A percentile compares a stretch with the other conserved stretches of the same genome.
These are phyloP conservation scores for Saxophila tyrrhenica DNA, from an alignment of 495 filamentous ascomycete genomes.

Conservation along the genomic window DNA sequence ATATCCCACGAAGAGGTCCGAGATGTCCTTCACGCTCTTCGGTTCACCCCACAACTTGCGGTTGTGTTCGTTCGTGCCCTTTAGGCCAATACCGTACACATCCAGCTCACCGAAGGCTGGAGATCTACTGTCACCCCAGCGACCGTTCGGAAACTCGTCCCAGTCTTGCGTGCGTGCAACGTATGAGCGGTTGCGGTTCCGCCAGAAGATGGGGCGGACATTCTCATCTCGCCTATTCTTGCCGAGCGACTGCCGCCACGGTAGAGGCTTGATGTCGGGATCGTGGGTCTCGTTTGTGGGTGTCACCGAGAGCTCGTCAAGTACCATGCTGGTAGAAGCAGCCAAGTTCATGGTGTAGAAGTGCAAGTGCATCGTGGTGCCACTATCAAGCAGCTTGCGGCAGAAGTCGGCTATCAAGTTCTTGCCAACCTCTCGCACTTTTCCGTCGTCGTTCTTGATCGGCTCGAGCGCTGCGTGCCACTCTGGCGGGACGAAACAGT, in stretches of 20 bases:
- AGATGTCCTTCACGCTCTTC: conserved; percentile 63
- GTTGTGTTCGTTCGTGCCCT: conserved; percentile 95
- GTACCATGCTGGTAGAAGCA: conserved; percentile 82
- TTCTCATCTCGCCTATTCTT: conserved; percentile 84
- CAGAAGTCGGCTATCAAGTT: conserved; percentile 88
- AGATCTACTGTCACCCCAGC: conserved; percentile 96
- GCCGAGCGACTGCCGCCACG: conserved; percentile 89
- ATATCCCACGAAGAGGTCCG: conserved; percentile 72
- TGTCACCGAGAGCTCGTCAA: conserved; percentile 74
- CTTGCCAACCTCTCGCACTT: conserved; percentile 83
- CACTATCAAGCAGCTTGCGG: conserved; percentile 63
- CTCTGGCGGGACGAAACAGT: conserved; percentile 62
- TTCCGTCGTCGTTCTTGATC: conserved; percentile 91
- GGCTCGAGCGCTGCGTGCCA: conserved; percentile 81
- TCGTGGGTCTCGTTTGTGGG: conserved; percentile 52
- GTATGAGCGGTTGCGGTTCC: conserved; percentile 91
- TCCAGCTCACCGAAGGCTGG: conserved; percentile 96
- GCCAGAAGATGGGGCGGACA: conserved; percentile 98
- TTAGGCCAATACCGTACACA: conserved; percentile 86
- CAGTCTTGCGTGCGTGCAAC: conserved; percentile 92
- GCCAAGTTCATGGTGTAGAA: conserved; percentile 99
- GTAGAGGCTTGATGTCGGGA: conserved; percentile 71
- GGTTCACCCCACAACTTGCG: conserved; percentile 91
- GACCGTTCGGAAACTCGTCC: conserved; percentile 98
- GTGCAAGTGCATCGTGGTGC: conserved; percentile 72